Conservation (phyloP, 768 basidiomycete genomes). For the Atractiella rhizophila region DNA sequence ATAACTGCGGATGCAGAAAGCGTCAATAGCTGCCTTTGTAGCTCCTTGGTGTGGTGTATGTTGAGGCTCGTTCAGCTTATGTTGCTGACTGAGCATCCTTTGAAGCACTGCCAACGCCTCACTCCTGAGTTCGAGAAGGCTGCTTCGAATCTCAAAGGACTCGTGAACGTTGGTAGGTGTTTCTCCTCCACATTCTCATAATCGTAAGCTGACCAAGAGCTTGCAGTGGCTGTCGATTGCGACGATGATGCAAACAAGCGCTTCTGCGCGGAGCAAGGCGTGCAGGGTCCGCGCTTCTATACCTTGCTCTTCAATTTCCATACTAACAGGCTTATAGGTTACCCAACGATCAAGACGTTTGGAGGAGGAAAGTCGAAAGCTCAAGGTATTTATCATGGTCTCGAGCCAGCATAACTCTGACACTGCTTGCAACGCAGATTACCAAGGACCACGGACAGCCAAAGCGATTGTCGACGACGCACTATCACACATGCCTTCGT, state of each 20-base stretch:
- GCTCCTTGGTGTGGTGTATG: conserved; percentile 6
- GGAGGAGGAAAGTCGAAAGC: too few species aligned
- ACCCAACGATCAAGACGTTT: too few species aligned
- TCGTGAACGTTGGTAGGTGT: conserved; percentile 12
- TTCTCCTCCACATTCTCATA: too few species aligned
- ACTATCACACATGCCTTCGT: too few species aligned
- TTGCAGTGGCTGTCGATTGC: conserved; percentile 17
- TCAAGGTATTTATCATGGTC: too few species aligned
- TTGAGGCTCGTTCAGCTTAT: neutral
- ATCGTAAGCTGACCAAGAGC: too few species aligned
- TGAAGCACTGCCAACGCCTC: conserved; percentile 8
- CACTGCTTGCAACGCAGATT: too few species aligned
- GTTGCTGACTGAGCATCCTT: neutral
- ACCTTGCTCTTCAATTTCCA: too few species aligned
- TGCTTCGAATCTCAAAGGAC: conserved; percentile 8
- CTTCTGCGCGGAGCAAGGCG: conserved; percentile 11
- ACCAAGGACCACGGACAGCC: too few species aligned
- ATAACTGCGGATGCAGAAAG: conserved; percentile 7
- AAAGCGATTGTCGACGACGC: too few species aligned
- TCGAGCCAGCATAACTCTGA: too few species aligned
- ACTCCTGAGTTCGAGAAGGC: conserved; percentile 8
- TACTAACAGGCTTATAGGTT: too few species aligned
- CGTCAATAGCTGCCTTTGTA: conserved; percentile 7
- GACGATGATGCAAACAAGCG: conserved; percentile 16
- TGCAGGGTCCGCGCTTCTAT: conserved; percentile 20